Percentiles rank a stretch among this genome's conserved stretches.
phyloP scores from a whole-genome alignment of 108 stramenopile genomes.

The Cyclotella distinguenda region DNA sequence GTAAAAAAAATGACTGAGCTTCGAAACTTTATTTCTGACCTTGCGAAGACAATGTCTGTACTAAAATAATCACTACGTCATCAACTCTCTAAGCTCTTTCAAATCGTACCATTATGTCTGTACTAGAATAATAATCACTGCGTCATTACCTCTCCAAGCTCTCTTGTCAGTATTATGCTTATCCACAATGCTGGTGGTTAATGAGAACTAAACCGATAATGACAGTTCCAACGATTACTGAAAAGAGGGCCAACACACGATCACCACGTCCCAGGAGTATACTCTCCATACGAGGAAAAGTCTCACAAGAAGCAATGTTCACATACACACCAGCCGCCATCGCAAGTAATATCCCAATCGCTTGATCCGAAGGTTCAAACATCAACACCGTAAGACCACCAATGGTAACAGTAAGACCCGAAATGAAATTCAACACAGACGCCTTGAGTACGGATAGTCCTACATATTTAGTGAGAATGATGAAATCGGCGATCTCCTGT shows the following conservation, averaged over 20 bases:
- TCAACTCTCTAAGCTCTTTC: too few species aligned
- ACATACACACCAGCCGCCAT: constrained; percentile 80
- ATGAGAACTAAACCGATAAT: constrained; percentile 81
- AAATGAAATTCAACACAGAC: constrained; percentile 61
- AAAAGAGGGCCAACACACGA: constrained; percentile 37
- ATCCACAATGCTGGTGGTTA: constrained; percentile 83
- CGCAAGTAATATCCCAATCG: constrained; percentile 65
- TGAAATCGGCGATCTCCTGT: constrained; percentile 85
- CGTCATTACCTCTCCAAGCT: too few species aligned
- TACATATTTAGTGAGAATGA: constrained; percentile 64
- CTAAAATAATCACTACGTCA: background rate
- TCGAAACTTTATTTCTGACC: background rate
- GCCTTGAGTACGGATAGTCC: constrained; percentile 55
- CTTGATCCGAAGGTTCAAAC: constrained; percentile 37
- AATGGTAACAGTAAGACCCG: constrained; percentile 63
- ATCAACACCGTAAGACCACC: constrained; percentile 62
- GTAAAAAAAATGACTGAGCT: constrained; percentile 38
- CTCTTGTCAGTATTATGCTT: too few species aligned
- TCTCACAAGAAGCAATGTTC: constrained; percentile 66
- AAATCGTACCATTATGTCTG: too few species aligned
- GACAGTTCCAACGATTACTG: constrained; percentile 64
- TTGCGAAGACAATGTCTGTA: background rate
- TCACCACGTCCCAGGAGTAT: constrained; percentile 20
- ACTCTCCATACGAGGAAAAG: constrained; percentile 47
- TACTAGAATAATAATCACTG: too few species aligned